Evolutionary conservation across 805 yeast genomes (phyloP), one percentile per base, ranked within the genome.

Genomic region (Candida qinlingensis): DNA sequence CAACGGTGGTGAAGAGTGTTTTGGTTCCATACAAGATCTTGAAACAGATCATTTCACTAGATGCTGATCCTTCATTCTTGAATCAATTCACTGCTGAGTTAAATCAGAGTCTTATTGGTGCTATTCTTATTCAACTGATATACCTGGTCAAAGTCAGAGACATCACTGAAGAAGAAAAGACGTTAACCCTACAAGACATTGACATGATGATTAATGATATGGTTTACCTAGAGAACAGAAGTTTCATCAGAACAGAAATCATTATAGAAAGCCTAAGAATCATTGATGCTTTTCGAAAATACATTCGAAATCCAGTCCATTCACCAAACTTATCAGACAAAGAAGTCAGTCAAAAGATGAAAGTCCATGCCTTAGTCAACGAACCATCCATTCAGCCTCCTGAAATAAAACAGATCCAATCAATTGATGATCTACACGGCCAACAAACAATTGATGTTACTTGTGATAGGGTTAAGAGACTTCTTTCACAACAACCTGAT

Each of bases 41-140:
- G 7, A 42, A 35, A 12, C 19, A 42, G n/a, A 12, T 27, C 19
- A 30, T 26, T 7, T 7, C 39, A 31, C 26, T 41, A 11, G 38
- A 37, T 9, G 38, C 41, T 28, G 49, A 37, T 19, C 36, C 37
- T 1, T 36, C 11, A 7, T 37, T 41, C 35, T 26, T 41, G n/a
- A 12, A 10, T 26, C 45, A 46, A 28, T 36, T 41, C 35, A 9
- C 39, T 7, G 30, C 26, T 12, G 12, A n/a, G 11, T 10, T 40
- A 3, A 37, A 41, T 5, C 42, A 41, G 11, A 41, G 42, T 37
- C 7, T 46, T 9, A 41, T 46, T 37, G 49, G 43, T 26, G 49
- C 41, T 8, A 25, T 36, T 37, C 8, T 46, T 25, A 27, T 41
- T 4, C 49, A 37, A 9, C 33, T 46, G n/a, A 11, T 46, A 27